Evolutionary conservation across 164 flowering plant species (phyloP), one percentile per base, ranked within the genome.

Genomic region (Platanus orientalis): DNA sequence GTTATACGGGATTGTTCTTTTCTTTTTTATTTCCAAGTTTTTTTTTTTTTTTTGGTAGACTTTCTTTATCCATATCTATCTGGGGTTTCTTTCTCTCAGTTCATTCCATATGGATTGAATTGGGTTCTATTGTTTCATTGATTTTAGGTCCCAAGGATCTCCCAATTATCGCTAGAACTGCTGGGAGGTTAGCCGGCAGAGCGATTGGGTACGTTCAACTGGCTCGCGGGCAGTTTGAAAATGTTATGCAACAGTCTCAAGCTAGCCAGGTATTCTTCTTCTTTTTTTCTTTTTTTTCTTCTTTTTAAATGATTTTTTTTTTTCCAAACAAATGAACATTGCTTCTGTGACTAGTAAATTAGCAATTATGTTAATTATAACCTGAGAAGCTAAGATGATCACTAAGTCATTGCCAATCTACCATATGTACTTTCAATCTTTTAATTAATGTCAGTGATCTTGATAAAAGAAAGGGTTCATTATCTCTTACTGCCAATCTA

Each of bases 201-300:
- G 81, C 97, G 2, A 80, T 94, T 27, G 96, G 88, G 1, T 89
- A 91, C 52, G 96, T 91, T 61, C 97, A 91, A 58, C 28, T 86
- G 62, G 93, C 86, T 40, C 96, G 99, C 20, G 97, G 96, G n/a
- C 97, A 91, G 66, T 79, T 94, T 51, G 93, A 89, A 3, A 79
- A 53, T 68, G 83, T 94, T 20, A 73, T 89, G 96, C 92, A 94
- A 54, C 89, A 88, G 53, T 69, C 96, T 57, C 97, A 91, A 84
- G 91, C 83, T 68, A 83, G 78, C 26, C 88, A 91, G 93, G 98
- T 89, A 50, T 14, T 59, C n/a, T n/a, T n/a, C n/a, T 30, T 59
- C 36, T 70, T 48, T 7, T 47, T 48, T 61, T 13, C 25, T 54
- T 0, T 21, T 44, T 0, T 65, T 28, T 1, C 5, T 24, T 10